A percentile compares a stretch with the other conserved stretches of the same genome.
phyloP scores from a whole-genome alignment of 208 protist genomes.

The Leishmania gerbilli region DNA sequence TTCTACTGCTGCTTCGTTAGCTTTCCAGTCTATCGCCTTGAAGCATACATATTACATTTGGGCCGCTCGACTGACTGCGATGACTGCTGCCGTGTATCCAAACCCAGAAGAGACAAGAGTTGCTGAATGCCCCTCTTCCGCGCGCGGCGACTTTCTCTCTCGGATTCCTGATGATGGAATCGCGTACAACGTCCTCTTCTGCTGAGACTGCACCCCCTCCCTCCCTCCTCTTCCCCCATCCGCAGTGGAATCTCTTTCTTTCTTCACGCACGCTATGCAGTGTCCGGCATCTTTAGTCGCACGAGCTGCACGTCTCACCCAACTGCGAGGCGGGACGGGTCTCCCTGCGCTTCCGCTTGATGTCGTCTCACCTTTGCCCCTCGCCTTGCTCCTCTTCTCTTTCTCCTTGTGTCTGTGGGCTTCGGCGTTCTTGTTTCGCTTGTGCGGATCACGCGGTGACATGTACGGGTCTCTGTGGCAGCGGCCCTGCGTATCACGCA shows the following conservation, averaged over 20 bases:
- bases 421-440: neutral
- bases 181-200: neutral
- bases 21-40: neutral
- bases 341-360: neutral
- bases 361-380: neutral
- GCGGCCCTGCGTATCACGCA: neutral
- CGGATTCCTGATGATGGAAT: neutral
- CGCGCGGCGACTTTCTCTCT: neutral
- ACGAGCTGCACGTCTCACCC: neutral
- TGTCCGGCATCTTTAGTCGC: neutral
- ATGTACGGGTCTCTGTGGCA: neutral
- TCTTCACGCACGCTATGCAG: neutral
- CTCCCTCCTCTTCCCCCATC: neutral
- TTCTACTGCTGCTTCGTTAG: neutral
- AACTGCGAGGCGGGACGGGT: neutral
- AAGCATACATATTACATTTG: neutral
- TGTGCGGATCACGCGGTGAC: neutral
- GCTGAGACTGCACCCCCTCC: neutral
- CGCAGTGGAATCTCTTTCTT: too few species aligned
- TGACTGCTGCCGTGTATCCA: neutral
- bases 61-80: neutral
- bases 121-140: neutral
- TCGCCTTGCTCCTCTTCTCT: neutral
- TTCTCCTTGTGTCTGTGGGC: neutral
- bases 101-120: neutral